Evolutionary conservation across 495 filamentous ascomycete genomes (phyloP).

Genomic region (Xylaria grammica): DNA sequence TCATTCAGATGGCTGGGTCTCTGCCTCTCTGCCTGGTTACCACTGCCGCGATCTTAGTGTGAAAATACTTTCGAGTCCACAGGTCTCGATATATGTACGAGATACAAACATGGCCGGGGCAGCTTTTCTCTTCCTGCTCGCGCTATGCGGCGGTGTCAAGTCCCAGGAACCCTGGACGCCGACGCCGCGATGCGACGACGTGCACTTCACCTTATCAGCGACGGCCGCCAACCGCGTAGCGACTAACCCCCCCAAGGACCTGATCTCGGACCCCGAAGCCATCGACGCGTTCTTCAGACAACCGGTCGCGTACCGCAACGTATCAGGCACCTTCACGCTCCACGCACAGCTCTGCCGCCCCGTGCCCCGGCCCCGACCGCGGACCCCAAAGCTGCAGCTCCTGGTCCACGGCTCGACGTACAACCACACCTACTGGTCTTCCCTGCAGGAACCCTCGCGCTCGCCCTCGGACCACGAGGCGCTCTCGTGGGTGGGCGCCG

Average conservation of each 20-base stretch:
- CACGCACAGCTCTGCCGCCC: conserved; percentile 7
- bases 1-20: no score
- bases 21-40: no score
- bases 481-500: conserved; percentile 16
- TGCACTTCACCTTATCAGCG: not conserved
- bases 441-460: not conserved
- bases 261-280: not conserved
- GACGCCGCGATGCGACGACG: not conserved
- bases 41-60: no score
- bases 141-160: not conserved
- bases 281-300: not conserved
- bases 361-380: not conserved
- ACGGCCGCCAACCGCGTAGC: conserved; percentile 11
- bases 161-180: not conserved
- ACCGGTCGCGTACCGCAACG: not conserved
- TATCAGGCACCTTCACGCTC: conserved; percentile 3
- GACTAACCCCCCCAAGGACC: not conserved
- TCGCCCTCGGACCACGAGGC: conserved; percentile 1
- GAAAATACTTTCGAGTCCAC: no score
- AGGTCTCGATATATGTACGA: no score
- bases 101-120: not conserved
- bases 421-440: conserved; percentile 28
- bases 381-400: conserved; percentile 23
- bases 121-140: not conserved
- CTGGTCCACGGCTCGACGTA: conserved; percentile 35